A percentile compares a stretch with the other conserved stretches of the same genome.
Evolutionary conservation across 164 flowering plant species (phyloP).

Genomic region (Vitis cinerea): DNA sequence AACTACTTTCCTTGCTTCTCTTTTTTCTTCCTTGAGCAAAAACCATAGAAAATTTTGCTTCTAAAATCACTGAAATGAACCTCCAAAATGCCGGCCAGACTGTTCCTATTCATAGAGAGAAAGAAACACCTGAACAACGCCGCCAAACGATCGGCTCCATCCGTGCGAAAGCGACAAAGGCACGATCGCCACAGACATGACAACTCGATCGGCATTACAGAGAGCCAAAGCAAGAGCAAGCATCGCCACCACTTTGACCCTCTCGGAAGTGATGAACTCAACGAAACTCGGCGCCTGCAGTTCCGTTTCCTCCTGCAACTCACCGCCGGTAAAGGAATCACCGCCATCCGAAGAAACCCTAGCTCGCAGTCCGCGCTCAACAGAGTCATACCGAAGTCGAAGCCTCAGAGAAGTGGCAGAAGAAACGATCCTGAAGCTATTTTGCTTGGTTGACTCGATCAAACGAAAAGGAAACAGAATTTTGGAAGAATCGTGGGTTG

Average conservation of each 20-base stretch:
- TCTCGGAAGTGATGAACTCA: slow-evolving; percentile 93
- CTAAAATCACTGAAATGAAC: background rate
- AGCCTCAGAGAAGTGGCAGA: background rate
- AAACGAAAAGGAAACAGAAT: background rate
- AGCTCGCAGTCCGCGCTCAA: slow-evolving; percentile 8
- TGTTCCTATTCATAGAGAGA: background rate
- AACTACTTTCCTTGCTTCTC: no score
- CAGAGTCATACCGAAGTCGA: slow-evolving; percentile 4
- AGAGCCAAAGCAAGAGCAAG: slow-evolving; percentile 79
- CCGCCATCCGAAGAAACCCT: slow-evolving; percentile 40
- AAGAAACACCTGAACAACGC: slow-evolving; percentile 80
- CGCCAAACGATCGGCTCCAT: slow-evolving; percentile 86
- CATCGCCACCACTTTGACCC: slow-evolving; percentile 92
- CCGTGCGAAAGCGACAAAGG: slow-evolving; percentile 74
- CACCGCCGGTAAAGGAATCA: slow-evolving; percentile 14
- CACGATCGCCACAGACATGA: slow-evolving; percentile 95
- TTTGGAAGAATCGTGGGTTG: no score
- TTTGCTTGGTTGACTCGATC: background rate
- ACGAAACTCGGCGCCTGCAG: slow-evolving; percentile 41
- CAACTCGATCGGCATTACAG: slow-evolving; percentile 93
- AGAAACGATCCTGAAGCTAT: background rate
- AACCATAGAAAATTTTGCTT: no score
- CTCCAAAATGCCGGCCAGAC: background rate
- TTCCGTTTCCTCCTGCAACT: slow-evolving; percentile 16
- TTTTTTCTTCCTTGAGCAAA: no score